Evolutionary conservation across 139 green algal genomes (phyloP), one percentile per base, ranked within the genome.

Genomic region (Volvox africanus): DNA sequence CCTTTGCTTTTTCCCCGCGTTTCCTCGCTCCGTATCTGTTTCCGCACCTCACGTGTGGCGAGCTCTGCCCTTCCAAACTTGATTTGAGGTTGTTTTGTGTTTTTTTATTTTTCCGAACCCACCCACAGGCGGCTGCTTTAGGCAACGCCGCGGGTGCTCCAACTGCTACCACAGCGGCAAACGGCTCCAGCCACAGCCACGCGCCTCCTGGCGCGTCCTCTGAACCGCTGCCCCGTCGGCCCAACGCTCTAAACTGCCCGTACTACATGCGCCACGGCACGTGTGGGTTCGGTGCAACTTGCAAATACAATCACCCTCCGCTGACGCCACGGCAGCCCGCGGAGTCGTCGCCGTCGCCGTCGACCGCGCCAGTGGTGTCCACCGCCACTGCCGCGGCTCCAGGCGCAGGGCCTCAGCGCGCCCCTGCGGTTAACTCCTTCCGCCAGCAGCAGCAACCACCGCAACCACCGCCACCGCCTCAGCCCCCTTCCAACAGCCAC

Each of bases 221-320:
- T 1, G 22, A 35, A 35, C 37, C 37, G 0, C 71, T 82, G 24
- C 85, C 85, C 21, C 69, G 62, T 44, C 85, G 85, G 37, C 85
- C 85, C 37, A 75, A 50, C 6, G 6, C 17, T 19, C 12, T 6
- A 14, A 55, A 67, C 69, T 90, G 86, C 73, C 30, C 71, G 2
- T 83, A 65, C 86, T 90, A 90, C 86, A 75, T 90, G 86, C 50
- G 71, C 0, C 33, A 21, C 50, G 86, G 86, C 30, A 90, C 73
- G 26, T 90, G 86, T 44, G 71, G 86, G 0, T 90, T 44, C 71
- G 86, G 71, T 22, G 73, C 71, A 2, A 28, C n/a, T 32, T 90
- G 86, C 86, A 80, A 68, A 19, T 89, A 71, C 84, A 61, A 81
- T 35, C 73, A 89, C 36, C 68, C 78, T 37, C 78, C 78, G 17